Evolutionary conservation across 2,329 filamentous ascomycete genomes (phyloP).

Genomic region (Fusarium albidum): DNA sequence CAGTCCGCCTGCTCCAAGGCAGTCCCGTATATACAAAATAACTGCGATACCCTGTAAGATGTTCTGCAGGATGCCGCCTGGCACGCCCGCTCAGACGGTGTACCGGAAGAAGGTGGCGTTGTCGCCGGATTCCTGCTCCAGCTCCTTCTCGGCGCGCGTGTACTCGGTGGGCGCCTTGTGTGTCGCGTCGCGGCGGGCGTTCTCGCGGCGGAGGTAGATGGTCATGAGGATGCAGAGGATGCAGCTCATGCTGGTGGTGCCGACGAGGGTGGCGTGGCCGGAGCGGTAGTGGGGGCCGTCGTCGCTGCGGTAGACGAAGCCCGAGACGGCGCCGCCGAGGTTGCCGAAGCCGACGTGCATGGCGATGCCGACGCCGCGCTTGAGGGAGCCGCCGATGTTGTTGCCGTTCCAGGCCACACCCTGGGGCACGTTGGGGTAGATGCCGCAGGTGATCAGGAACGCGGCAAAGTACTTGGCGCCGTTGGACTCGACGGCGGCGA

Average conservation of each 20-base stretch:
- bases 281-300: conserved; percentile 64
- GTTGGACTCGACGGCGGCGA: conserved; percentile 44
- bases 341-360: conserved; percentile 61
- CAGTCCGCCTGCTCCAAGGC: conserved; percentile 17
- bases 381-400: conserved; percentile 64
- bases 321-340: conserved; percentile 46
- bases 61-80: conserved; percentile 28
- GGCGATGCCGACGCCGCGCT: conserved; percentile 63
- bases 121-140: conserved; percentile 64
- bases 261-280: conserved; percentile 67
- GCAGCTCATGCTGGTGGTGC: conserved; percentile 62
- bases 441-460: conserved; percentile 50
- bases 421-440: conserved; percentile 64
- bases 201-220: conserved; percentile 64
- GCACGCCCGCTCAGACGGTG: conserved; percentile 50
- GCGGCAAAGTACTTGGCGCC: conserved; percentile 58
- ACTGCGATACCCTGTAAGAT: conserved; percentile 34
- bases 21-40: conserved; percentile 33
- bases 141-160: conserved; percentile 60
- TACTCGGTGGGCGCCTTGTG: conserved; percentile 58
- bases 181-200: conserved; percentile 58
- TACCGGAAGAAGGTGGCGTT: conserved; percentile 64
- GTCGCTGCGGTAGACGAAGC: conserved; percentile 45
- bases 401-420: conserved; percentile 67
- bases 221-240: conserved; percentile 64